These are phyloP conservation scores for Eurotiales sp. DNA, from an alignment of 2,329 filamentous ascomycete species.

Conservation along the genomic window DNA sequence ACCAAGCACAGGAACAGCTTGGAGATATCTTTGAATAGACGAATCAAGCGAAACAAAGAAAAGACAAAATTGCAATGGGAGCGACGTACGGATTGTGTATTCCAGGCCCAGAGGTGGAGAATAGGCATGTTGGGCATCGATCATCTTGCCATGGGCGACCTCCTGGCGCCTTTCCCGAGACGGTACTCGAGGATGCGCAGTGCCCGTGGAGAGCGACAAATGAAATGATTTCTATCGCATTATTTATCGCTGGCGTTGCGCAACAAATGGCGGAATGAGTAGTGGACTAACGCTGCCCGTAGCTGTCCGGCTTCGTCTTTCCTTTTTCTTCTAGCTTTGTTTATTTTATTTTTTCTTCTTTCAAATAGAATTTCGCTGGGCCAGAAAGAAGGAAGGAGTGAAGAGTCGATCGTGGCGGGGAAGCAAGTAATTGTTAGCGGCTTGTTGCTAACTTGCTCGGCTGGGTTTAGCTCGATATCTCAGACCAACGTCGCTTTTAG, in stretches of 20 bases:
- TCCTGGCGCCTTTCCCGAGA: slow-evolving; percentile 30
- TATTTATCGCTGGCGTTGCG: slow-evolving; percentile 22
- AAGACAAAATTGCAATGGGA: slow-evolving; percentile 14
- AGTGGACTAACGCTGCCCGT: background rate
- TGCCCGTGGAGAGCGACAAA: slow-evolving; percentile 30
- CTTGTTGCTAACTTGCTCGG: background rate
- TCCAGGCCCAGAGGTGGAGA: slow-evolving; percentile 29
- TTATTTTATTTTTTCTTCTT: background rate
- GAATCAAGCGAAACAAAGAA: slow-evolving; percentile 20
- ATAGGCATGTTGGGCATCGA: slow-evolving; percentile 37
- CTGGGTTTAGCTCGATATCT: background rate
- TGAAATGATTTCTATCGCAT: slow-evolving; percentile 36
- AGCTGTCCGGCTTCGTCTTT: too few relatives aligned
- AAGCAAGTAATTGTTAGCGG: background rate
- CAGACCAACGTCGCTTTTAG: background rate
- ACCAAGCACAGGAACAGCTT: background rate
- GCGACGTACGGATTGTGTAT: slow-evolving; percentile 34
- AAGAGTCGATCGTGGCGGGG: background rate
- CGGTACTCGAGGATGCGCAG: slow-evolving; percentile 30
- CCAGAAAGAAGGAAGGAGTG: background rate
- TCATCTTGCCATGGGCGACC: slow-evolving; percentile 38
- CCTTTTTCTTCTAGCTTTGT: background rate
- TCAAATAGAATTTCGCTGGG: background rate
- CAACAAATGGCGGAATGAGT: slow-evolving; percentile 11
- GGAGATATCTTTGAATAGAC: background rate